Evolutionary conservation across 805 yeast species (phyloP), one percentile per base, ranked within the genome.

Genomic region (Candida khao-thaluensis): DNA sequence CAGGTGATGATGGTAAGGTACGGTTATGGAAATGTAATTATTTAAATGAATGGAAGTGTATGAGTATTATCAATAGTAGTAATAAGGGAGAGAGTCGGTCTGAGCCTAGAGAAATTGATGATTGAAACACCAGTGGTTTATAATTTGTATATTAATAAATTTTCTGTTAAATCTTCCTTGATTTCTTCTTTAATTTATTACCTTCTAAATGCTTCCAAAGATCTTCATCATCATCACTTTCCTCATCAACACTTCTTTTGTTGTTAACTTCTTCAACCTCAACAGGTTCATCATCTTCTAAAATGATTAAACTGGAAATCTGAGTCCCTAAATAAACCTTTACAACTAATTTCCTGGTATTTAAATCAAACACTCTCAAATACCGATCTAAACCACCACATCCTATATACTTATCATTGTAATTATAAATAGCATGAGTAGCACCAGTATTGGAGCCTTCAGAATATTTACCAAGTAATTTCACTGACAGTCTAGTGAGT

Each of bases 1-100:
- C 97, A 5, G 98, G 99, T 14, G 97, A 90, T 56, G 98, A 93
- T 57, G 97, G 97, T 3, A 81, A 82, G 47, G 82, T 91, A 5
- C 70, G 96, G 51, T 71, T 93, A 48, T 93, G 98, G 95, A 93
- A 91, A 62, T 76, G 95, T 17, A 79, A 86, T 24, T 87, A 85
- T 57, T 76, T 83, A 42, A 85, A 85, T 52, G 86, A 85, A 53
- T 93, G 89, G 75, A 88, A 84, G 62, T 89, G 96, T 59, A 80
- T 91, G 79, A 87, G 96, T 45, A 90, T 88, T 10, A 59, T 50
- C 35, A 57, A 54, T 40, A 54, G 58, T 17, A 53, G 58, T 28
- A 56, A 56, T 43, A 46, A 59, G 30, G 52, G 56, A 21, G 57
- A 49, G 12, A 51, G 48, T 34, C 43, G 60, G 35, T 41, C 37